phyloP scores from a whole-genome alignment of 352 stramenopile genomes.

The Phytophthora podocarpi region DNA sequence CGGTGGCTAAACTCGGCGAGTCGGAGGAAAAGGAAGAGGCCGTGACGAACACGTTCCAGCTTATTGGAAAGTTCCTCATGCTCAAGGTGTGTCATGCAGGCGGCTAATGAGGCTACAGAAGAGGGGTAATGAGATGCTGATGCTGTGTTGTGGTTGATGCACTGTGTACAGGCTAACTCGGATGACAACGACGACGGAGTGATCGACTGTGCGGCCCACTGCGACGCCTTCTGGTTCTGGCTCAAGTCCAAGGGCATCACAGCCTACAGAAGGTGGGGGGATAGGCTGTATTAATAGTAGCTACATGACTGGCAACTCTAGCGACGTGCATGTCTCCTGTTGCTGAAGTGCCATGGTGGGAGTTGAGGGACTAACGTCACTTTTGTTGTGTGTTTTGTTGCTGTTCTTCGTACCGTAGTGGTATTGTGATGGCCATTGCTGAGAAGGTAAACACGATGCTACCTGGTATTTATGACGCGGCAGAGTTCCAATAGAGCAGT shows the following conservation, averaged over 20 bases:
- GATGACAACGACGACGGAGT: constrained; percentile 89
- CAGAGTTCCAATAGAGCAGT: constrained; percentile 90
- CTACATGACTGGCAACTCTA: no score
- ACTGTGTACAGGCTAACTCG: constrained; percentile 55
- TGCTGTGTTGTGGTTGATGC: constrained; percentile 31
- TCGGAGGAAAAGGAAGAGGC: constrained; percentile 83
- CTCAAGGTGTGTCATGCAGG: constrained; percentile 86
- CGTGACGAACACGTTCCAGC: constrained; percentile 97
- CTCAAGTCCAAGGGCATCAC: constrained; percentile 96
- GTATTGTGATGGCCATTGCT: constrained; percentile 97
- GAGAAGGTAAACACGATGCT: constrained; percentile 98
- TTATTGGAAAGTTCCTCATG: constrained; percentile 95
- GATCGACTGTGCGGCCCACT: constrained; percentile 94
- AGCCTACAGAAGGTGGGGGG: constrained; percentile 90
- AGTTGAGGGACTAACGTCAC: not conserved
- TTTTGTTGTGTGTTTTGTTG: constrained; percentile 15
- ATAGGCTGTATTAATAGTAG: no score
- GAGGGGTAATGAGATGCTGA: not conserved
- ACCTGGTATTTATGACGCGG: constrained; percentile 96
- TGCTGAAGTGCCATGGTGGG: no score
- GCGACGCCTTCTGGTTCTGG: constrained; percentile 97
- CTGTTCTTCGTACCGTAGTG: constrained; percentile 70
- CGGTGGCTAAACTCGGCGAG: constrained; percentile 84
- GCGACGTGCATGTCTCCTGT: no score
- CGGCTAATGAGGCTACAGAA: no score